Percentiles rank a stretch among this genome's conserved stretches.
phyloP scores from a whole-genome alignment of 1,284 basidiomycete species.

The Microbotryum scabiosae region DNA sequence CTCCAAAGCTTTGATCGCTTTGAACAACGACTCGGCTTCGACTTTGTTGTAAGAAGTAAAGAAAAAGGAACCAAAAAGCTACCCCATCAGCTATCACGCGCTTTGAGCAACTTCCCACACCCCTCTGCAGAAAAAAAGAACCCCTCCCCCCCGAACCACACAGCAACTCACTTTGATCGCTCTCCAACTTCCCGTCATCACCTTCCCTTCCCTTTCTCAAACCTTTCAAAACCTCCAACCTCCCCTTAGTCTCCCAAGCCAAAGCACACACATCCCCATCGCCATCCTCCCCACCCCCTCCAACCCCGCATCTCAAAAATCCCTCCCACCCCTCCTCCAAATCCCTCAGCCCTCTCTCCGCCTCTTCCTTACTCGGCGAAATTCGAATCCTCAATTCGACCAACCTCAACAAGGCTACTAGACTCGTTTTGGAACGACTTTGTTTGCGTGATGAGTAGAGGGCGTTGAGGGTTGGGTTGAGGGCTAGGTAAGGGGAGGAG shows the following conservation, averaged over 20 bases:
- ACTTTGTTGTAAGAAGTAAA: too few species aligned
- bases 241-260: neutral
- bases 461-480: too few species aligned
- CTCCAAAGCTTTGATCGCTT: too few species aligned
- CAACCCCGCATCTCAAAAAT: neutral
- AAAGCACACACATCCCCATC: neutral
- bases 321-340: constrained; percentile 9
- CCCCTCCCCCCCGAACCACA: too few species aligned
- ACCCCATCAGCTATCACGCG: too few species aligned
- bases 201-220: neutral
- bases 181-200: neutral
- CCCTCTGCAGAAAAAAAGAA: too few species aligned
- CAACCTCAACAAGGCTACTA: neutral
- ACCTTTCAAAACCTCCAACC: neutral
- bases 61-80: too few species aligned
- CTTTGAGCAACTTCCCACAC: too few species aligned
- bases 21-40: too few species aligned
- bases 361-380: constrained; percentile 1
- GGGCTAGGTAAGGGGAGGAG: too few species aligned
- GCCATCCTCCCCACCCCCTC: neutral
- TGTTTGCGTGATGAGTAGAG: too few species aligned
- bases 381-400: neutral
- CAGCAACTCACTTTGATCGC: neutral
- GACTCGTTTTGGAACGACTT: neutral
- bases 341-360: constrained; percentile 9